Base-by-base conservation (phyloP, 2,329 filamentous ascomycete genomes). In the Sclerotinia spermophila region DNA sequence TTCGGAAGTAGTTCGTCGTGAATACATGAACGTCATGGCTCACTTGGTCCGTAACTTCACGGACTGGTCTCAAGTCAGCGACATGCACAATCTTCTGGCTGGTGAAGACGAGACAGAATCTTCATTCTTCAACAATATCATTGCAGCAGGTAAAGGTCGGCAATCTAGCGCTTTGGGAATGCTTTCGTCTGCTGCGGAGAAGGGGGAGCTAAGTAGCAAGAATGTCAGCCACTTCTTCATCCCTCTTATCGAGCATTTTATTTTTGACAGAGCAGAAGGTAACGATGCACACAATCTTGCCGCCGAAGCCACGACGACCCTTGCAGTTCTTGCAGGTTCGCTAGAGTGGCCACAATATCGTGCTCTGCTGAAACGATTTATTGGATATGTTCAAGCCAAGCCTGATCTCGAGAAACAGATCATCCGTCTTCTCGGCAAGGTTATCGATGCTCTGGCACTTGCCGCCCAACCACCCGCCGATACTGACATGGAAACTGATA, bases 301-400 rank as follows among this genome's bases (percentile, higher is more conserved):
- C 65, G 93, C 94, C 24, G 93, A 97, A 80, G 90, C 95, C 7
- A 91, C 94, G n/a, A 87, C 86, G 15, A 91, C 94, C 0, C 90
- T 99, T 71, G 90, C 92, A 2, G 85, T 86, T 38, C 81, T 99
- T 70, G 89, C 92, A 6, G 85, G 87, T 72, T 93, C 89, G 72
- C 82, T 99, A 21, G 93, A 96, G 77, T 98, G 95, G 94, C 90
- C 89, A 53, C 94, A 97, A 76, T 98, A 95, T 82, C 89, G 93
- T 55, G 91, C 92, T 10, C 89, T 95, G 21, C 87, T 99, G 74
- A 89, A 92, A 77, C 87, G 94, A 71, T 98, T 96, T 77, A 91
- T 93, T 71, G 87, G 90, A 67, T 96, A 96, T 78, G 85, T 98
- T 72, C 87, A 89, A 76, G 90, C 88, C 60, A 95, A 94, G 78